Evolutionary conservation across 257 asterid genomes (phyloP).

Genomic region (Ligustrum vulgare): DNA sequence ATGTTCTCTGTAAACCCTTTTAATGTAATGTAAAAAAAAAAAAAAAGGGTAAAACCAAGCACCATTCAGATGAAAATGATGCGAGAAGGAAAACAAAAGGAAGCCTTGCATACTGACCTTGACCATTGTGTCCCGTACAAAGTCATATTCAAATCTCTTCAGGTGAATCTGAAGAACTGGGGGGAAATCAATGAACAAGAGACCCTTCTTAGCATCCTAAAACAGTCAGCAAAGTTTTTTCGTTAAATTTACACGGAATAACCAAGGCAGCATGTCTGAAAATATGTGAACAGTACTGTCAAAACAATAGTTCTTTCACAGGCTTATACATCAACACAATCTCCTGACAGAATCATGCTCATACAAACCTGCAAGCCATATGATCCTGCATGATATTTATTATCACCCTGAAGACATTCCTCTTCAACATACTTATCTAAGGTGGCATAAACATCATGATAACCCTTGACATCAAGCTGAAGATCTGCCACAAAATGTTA

Average conservation of each 20-base stretch:
- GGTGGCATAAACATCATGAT: conserved; percentile 49
- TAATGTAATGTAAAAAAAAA: not conserved
- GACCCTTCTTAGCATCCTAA: conserved; percentile 57
- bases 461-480: conserved; percentile 60
- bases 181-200: conserved; percentile 46
- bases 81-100: not conserved
- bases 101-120: conserved; percentile 34
- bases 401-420: conserved; percentile 48
- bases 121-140: conserved; percentile 43
- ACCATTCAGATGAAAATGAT: not conserved
- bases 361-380: conserved; percentile 50
- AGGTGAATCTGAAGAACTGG: conserved; percentile 55
- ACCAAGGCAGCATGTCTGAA: conserved; percentile 14
- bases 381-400: conserved; percentile 43
- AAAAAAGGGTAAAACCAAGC: not conserved
- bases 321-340: not conserved
- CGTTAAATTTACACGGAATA: not conserved
- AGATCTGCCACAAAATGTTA: conserved; percentile 35
- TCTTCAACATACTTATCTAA: conserved; percentile 47
- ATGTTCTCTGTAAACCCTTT: not conserved
- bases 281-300: not conserved
- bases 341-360: not conserved
- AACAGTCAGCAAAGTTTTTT: conserved; percentile 15
- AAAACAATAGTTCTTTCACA: not conserved
- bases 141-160: conserved; percentile 55